Evolutionary conservation across 805 yeast genomes (phyloP).

Genomic region (Candida palmyrensis): DNA sequence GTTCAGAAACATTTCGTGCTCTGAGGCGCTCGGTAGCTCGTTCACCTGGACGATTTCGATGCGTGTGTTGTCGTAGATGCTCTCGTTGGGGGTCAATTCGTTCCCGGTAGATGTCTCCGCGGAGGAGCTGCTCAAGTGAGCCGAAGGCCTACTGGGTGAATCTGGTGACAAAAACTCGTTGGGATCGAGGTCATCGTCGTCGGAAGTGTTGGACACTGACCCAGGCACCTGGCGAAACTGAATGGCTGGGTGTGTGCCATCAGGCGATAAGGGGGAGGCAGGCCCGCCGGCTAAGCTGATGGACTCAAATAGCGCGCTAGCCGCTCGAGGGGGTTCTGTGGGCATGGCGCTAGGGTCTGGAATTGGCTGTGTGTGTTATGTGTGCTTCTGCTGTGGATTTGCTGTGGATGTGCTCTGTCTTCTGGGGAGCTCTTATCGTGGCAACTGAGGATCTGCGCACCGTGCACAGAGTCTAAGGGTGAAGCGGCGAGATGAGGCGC

Average conservation of each 20-base stretch:
- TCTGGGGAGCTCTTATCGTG: too few relatives aligned
- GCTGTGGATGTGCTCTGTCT: too few relatives aligned
- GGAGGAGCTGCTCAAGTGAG: conserved; percentile 2
- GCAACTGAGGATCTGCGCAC: too few relatives aligned
- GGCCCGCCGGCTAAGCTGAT: neutral
- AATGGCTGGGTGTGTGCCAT: neutral
- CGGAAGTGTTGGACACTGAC: conserved; percentile 4
- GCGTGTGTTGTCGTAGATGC: neutral
- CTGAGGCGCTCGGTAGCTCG: conserved; percentile 7
- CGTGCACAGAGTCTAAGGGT: too few relatives aligned
- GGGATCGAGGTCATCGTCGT: conserved; percentile 13
- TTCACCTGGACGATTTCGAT: neutral
- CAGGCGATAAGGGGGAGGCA: neutral
- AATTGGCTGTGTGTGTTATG: too few relatives aligned
- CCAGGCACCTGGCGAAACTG: conserved; percentile 3
- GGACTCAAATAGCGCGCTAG: conserved; percentile 1
- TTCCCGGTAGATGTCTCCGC: neutral
- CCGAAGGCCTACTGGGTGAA: too few relatives aligned
- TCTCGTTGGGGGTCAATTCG: neutral
- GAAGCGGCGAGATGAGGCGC: too few relatives aligned
- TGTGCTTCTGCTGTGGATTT: too few relatives aligned
- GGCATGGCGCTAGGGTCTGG: too few relatives aligned
- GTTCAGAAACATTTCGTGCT: conserved; percentile 15
- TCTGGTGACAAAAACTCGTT: conserved; percentile 10
- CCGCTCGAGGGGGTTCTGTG: too few relatives aligned